These are phyloP conservation scores for Suillus weaverae DNA, from an alignment of 768 basidiomycete species.

Conservation along the genomic window DNA sequence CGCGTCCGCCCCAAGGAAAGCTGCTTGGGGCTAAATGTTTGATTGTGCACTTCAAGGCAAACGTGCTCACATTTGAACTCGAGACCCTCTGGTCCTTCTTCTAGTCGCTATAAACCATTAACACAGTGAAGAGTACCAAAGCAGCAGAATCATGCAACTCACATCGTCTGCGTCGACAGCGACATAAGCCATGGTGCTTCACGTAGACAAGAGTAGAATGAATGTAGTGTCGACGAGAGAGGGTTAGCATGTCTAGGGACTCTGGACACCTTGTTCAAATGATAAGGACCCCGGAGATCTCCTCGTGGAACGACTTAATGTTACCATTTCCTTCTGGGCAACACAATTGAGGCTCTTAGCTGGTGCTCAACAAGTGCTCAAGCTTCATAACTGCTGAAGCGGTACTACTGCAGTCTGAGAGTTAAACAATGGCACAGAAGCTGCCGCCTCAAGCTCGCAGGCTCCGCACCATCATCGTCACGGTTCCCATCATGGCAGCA, in stretches of 20 bases:
- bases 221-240: background rate
- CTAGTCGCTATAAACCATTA: conserved; percentile 43
- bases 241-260: background rate
- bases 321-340: background rate
- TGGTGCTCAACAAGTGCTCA: background rate
- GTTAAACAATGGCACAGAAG: conserved; percentile 26
- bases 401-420: background rate
- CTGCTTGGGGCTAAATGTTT: conserved; percentile 31
- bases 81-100: conserved; percentile 68
- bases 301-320: background rate
- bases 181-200: conserved; percentile 61
- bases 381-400: background rate
- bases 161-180: conserved; percentile 73
- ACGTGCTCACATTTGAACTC: conserved; percentile 65
- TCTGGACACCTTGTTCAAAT: background rate
- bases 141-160: conserved; percentile 19
- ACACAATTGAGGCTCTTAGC: too few relatives aligned
- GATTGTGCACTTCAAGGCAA: background rate
- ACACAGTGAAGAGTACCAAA: background rate
- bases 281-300: background rate
- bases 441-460: conserved; percentile 46
- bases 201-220: background rate
- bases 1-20: conserved; percentile 55
- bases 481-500: conserved; percentile 64
- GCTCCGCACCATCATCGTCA: conserved; percentile 56